Evolutionary conservation across 2,329 filamentous ascomycete species (phyloP).

Genomic region (Scleromitrula shiraiana): DNA sequence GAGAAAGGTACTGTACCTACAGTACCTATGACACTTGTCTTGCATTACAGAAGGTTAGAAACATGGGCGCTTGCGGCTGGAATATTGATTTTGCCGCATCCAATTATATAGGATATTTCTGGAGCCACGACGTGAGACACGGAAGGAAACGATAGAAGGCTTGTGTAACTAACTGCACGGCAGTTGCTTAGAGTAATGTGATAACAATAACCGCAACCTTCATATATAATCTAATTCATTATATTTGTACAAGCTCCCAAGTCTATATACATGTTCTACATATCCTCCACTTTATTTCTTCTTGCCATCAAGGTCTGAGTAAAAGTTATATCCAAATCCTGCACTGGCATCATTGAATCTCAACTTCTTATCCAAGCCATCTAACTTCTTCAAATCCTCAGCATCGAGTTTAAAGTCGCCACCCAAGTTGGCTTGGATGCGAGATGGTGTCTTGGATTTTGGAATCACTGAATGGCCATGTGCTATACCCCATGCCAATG

Average conservation of each 20-base stretch:
- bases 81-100: neutral
- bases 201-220: no score
- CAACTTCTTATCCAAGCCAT: constrained; percentile 48
- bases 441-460: constrained; percentile 51
- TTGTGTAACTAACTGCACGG: no score
- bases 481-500: constrained; percentile 50
- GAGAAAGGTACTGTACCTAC: no score
- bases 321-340: constrained; percentile 51
- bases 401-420: constrained; percentile 51
- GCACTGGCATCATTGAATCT: constrained; percentile 53
- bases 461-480: constrained; percentile 53
- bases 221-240: neutral
- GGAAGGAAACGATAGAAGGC: neutral
- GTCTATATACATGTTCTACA: neutral
- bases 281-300: constrained; percentile 17
- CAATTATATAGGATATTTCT: neutral
- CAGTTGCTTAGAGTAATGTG: no score
- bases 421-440: constrained; percentile 56
- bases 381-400: constrained; percentile 47
- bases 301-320: constrained; percentile 50
- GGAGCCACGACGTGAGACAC: neutral
- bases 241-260: no score
- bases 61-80: neutral
- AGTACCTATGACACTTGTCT: no score
- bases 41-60: no score